A percentile compares a stretch with the other conserved stretches of the same genome.
Evolutionary conservation across 306 rosid species (phyloP).

Genomic region (Castanea mollissima): DNA sequence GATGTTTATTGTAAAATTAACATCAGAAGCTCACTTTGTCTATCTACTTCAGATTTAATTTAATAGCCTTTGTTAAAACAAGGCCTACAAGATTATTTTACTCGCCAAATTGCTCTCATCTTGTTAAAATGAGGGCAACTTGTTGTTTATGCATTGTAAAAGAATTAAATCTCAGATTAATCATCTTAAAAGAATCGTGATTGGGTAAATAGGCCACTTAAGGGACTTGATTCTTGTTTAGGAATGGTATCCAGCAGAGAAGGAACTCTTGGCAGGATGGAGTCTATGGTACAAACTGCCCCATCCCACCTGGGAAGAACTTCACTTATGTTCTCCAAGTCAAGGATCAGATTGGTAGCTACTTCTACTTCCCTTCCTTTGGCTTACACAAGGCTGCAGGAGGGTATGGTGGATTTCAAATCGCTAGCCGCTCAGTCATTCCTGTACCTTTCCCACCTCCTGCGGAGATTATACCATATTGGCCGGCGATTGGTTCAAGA

Average conservation of each 20-base stretch:
- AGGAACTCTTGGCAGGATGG: conserved; percentile 96
- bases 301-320: conserved; percentile 80
- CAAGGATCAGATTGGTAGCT: conserved; percentile 91
- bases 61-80: background rate
- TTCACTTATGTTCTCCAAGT: conserved; percentile 84
- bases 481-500: conserved; percentile 80
- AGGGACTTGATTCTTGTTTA: conserved; percentile 20
- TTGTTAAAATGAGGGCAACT: background rate
- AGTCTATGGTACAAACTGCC: conserved; percentile 83
- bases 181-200: too few species aligned
- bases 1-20: background rate
- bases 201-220: too few species aligned
- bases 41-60: background rate
- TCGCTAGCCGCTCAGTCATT: conserved; percentile 64
- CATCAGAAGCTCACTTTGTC: background rate
- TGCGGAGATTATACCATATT: conserved; percentile 66
- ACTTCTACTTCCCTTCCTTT: conserved; percentile 83
- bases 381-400: conserved; percentile 90
- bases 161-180: background rate
- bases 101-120: background rate
- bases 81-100: background rate
- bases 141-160: background rate
- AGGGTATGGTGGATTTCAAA: conserved; percentile 69
- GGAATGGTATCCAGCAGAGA: conserved; percentile 86
- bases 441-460: conserved; percentile 86